Percentiles rank a stretch among this genome's conserved stretches.
Conservation (phyloP, 345 rosid genomes). For the Hirschfeldia incana region DNA sequence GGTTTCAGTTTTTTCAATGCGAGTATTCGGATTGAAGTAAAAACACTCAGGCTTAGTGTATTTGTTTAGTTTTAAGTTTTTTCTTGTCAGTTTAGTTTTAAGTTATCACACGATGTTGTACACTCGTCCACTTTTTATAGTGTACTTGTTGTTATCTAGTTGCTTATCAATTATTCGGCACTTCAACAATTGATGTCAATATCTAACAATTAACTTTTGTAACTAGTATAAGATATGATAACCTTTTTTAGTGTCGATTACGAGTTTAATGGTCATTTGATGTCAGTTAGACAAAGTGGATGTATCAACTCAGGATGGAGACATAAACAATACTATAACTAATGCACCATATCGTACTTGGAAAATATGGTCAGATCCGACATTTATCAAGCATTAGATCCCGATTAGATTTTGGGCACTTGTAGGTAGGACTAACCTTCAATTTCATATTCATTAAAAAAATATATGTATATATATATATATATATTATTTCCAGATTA, state of each 20-base stretch:
- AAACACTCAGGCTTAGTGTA: no score
- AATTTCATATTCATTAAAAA: background rate
- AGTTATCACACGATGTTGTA: background rate
- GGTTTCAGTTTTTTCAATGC: no score
- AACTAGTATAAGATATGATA: background rate
- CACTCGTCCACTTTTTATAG: conserved; percentile 6
- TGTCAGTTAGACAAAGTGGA: conserved; percentile 29
- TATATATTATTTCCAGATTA: background rate
- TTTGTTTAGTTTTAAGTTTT: no score
- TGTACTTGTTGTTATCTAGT: conserved; percentile 12
- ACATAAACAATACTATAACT: conserved; percentile 4
- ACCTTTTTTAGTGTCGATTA: background rate
- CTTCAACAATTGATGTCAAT: conserved; percentile 16
- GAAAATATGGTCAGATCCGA: background rate
- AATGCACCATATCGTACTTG: background rate
- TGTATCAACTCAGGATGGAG: conserved; percentile 17
- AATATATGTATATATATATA: background rate
- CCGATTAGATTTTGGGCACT: background rate
- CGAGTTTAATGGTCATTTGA: conserved; percentile 29
- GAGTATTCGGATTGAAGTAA: no score
- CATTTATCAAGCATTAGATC: background rate
- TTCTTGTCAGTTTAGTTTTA: no score
- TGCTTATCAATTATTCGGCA: conserved; percentile 26
- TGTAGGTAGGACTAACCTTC: background rate
- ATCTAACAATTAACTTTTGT: conserved; percentile 25